Percentiles rank a stretch among this genome's conserved stretches.
These are phyloP conservation scores for Alectoria sarmentosa DNA, from an alignment of 495 filamentous ascomycete genomes.

Conservation along the genomic window DNA sequence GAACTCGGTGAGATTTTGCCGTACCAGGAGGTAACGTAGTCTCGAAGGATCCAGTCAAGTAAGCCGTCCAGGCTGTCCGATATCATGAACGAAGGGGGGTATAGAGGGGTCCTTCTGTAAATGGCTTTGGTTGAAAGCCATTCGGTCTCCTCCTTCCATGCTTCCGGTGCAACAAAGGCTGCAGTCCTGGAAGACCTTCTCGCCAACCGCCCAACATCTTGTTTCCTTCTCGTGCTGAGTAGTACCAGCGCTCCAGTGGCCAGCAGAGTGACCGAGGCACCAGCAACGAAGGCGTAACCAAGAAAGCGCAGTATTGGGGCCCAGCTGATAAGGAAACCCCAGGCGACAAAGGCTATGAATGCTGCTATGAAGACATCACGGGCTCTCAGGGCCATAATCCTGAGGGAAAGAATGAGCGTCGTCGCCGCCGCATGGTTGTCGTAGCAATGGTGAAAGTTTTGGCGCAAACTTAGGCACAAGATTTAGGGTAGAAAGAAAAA, in stretches of 20 bases:
- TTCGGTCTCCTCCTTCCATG: conserved; percentile 63
- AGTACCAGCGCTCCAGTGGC: conserved; percentile 51
- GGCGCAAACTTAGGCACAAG: background rate
- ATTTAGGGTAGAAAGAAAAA: background rate
- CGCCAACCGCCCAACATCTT: conserved; percentile 33
- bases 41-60: conserved; percentile 66
- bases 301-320: conserved; percentile 70
- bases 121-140: conserved; percentile 45
- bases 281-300: conserved; percentile 69
- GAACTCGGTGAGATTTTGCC: conserved; percentile 72
- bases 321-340: conserved; percentile 77
- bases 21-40: conserved; percentile 90
- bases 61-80: conserved; percentile 76
- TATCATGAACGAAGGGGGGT: conserved; percentile 68
- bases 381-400: conserved; percentile 70
- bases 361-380: conserved; percentile 66
- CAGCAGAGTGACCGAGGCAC: conserved; percentile 48
- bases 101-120: conserved; percentile 56
- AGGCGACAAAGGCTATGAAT: conserved; percentile 69
- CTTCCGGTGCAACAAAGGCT: conserved; percentile 53
- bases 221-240: conserved; percentile 50
- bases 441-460: background rate
- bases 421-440: conserved; percentile 24
- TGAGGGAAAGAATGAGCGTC: conserved; percentile 7
- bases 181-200: conserved; percentile 40